phyloP scores from a whole-genome alignment of 257 asterid genomes.

The Solanum appendiculatum region DNA sequence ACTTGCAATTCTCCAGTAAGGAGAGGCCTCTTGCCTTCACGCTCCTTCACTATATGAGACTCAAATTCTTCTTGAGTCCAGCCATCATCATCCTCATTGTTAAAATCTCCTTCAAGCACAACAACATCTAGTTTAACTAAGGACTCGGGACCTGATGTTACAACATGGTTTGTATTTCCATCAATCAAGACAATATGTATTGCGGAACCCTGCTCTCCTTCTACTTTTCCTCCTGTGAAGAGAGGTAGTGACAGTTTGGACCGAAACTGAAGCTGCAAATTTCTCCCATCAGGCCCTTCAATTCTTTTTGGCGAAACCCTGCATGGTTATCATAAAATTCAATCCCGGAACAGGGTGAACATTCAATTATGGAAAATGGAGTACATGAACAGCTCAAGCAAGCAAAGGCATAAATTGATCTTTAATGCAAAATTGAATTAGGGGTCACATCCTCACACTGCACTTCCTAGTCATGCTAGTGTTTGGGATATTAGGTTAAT shows the following conservation, averaged over 20 bases:
- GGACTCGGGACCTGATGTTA: conserved; percentile 78
- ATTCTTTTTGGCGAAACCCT: conserved; percentile 88
- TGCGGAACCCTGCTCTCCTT: conserved; percentile 80
- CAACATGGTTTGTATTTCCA: conserved; percentile 51
- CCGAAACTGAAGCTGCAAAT: conserved; percentile 70
- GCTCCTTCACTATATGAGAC: conserved; percentile 80
- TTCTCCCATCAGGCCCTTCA: conserved; percentile 77
- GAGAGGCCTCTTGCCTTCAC: conserved; percentile 95
- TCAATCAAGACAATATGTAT: conserved; percentile 73
- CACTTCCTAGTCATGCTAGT: not conserved
- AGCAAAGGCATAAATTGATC: not conserved
- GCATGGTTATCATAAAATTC: conserved; percentile 16
- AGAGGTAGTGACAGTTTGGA: conserved; percentile 82
- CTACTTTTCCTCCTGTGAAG: conserved; percentile 87
- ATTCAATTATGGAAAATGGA: not conserved
- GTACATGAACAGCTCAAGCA: not conserved
- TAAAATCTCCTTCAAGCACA: conserved; percentile 91
- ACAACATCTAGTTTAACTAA: conserved; percentile 58
- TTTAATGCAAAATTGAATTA: not conserved
- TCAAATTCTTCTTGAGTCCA: conserved; percentile 81
- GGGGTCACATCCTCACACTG: not conserved
- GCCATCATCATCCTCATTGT: conserved; percentile 73
- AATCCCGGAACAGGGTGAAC: conserved; percentile 1
- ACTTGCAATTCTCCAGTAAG: conserved; percentile 80
- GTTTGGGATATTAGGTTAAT: not conserved